Evolutionary conservation across 495 filamentous ascomycete genomes (phyloP), one percentile per base, ranked within the genome.

Genomic region (Tirmania nivea): DNA sequence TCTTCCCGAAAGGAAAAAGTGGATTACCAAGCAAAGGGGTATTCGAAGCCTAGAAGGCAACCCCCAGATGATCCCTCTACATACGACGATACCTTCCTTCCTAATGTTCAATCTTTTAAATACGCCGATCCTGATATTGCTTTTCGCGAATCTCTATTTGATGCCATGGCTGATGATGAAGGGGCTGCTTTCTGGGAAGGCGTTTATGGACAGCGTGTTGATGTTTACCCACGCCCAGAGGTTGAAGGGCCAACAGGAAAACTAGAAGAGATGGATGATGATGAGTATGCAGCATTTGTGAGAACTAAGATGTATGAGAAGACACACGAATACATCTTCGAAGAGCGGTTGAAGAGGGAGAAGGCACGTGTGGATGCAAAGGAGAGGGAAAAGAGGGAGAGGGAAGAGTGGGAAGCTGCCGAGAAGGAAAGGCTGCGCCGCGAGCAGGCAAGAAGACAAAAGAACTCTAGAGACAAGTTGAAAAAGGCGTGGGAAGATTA

Each of bases 131-230:
- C 83, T 6, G 74, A 79, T 17, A 68, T 72, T 10, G 87, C 88
- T 14, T 97, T 97, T 67, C 81, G 85, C 25, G 85, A 94, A 69
- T 90, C 85, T n/a, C 78, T 96, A 49, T 94, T 96, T 71, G 90
- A 97, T 66, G 90, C 90, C n/a, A 79, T 97, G 66, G 92, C 87
- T 39, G 90, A 97, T 67, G 90, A 97, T 68, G 90, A 97, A 69
- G 90, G 90, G 37, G 90, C 90, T 45, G 77, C 76, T 35, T 96
- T 85, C 70, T 97, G 90, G 90, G 81, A 94, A 64, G 75, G 77
- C 35, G 86, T 96, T 50, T 97, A 94, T 67, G 87, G 88, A 12
- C 87, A 96, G 62, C 89, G 89, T 0, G 83, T 96, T 52, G 81
- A 84, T 59, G 73, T 64, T 4, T 86, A 82, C 57, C 62, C 75